Conservation (phyloP, 352 stramenopile genomes). For the Albugo laibachii region DNA sequence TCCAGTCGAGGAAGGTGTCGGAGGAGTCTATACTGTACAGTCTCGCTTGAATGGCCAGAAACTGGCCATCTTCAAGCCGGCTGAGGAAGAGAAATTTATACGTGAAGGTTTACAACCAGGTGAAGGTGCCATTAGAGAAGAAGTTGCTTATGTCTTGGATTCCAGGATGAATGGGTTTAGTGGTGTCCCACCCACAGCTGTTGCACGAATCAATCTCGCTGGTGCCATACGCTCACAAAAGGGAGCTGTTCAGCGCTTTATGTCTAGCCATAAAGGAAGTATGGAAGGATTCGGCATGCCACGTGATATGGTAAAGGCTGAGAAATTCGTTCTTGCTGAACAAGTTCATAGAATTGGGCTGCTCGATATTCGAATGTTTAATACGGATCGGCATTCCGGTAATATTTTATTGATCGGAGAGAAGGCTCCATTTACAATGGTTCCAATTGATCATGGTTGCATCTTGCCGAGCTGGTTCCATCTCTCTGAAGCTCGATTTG, state of each 20-base stretch:
- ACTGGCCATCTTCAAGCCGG: slow-evolving; percentile 65
- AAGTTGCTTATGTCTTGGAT: slow-evolving; percentile 57
- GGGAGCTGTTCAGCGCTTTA: slow-evolving; percentile 63
- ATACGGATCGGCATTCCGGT: slow-evolving; percentile 68
- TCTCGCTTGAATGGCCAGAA: slow-evolving; percentile 45
- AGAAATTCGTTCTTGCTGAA: slow-evolving; percentile 39
- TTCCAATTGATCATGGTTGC: slow-evolving; percentile 54
- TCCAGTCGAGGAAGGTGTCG: slow-evolving; percentile 32
- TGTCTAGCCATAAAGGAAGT: slow-evolving; percentile 47
- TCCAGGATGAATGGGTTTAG: slow-evolving; percentile 44
- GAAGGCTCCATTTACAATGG: slow-evolving; percentile 57
- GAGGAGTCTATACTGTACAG: slow-evolving; percentile 51
- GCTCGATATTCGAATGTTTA: slow-evolving; percentile 69
- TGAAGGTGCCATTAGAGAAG: slow-evolving; percentile 59
- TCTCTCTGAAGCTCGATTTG: slow-evolving; percentile 54
- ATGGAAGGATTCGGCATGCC: slow-evolving; percentile 74
- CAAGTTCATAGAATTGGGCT: slow-evolving; percentile 72
- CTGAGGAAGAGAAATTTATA: slow-evolving; percentile 59
- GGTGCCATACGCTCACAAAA: slow-evolving; percentile 26
- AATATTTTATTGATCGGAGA: slow-evolving; percentile 66
- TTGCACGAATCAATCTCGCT: slow-evolving; percentile 32
- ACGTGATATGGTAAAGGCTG: slow-evolving; percentile 29
- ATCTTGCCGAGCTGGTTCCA: slow-evolving; percentile 67
- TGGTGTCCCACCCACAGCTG: slow-evolving; percentile 49
- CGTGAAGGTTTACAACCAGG: slow-evolving; percentile 37